These are phyloP conservation scores for Candida frijolesensis DNA, from an alignment of 1,139 yeast species.

Conservation along the genomic window DNA sequence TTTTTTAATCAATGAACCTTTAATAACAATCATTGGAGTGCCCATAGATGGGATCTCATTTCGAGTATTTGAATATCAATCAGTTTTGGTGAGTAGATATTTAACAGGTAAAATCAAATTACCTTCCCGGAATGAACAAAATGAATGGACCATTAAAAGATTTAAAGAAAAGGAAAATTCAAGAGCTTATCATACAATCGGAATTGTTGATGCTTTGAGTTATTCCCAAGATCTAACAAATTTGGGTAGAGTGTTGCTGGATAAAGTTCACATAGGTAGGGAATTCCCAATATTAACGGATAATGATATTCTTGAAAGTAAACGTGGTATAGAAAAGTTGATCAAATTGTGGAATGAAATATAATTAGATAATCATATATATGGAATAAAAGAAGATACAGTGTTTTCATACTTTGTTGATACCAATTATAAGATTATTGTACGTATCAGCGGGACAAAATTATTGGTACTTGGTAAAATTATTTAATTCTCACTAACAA, in stretches of 20 bases:
- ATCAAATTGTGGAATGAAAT: slow-evolving; percentile 18
- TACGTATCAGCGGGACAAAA: too few relatives aligned
- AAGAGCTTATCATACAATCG: slow-evolving; percentile 46
- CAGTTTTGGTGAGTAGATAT: slow-evolving; percentile 36
- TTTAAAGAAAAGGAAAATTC: slow-evolving; percentile 27
- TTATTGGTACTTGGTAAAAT: too few relatives aligned
- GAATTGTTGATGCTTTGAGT: slow-evolving; percentile 24
- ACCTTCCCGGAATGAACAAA: slow-evolving; percentile 33
- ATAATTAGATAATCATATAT: neutral
- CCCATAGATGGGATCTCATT: slow-evolving; percentile 44
- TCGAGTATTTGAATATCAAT: slow-evolving; percentile 46
- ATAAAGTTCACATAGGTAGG: slow-evolving; percentile 26
- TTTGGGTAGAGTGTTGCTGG: slow-evolving; percentile 30
- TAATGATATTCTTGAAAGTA: slow-evolving; percentile 26
- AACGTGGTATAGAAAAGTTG: slow-evolving; percentile 23
- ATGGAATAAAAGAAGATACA: too few relatives aligned
- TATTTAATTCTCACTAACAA: too few relatives aligned
- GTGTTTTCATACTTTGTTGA: too few relatives aligned
- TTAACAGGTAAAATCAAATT: slow-evolving; percentile 32
- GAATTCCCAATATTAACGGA: slow-evolving; percentile 33
- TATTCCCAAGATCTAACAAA: slow-evolving; percentile 25
- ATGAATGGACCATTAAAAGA: slow-evolving; percentile 32
- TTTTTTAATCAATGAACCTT: slow-evolving; percentile 38
- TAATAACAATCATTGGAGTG: slow-evolving; percentile 39
- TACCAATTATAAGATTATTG: too few relatives aligned